Base-by-base conservation (phyloP, 192 early-diverging fungal genomes). In the Backusella tarrabulga region DNA sequence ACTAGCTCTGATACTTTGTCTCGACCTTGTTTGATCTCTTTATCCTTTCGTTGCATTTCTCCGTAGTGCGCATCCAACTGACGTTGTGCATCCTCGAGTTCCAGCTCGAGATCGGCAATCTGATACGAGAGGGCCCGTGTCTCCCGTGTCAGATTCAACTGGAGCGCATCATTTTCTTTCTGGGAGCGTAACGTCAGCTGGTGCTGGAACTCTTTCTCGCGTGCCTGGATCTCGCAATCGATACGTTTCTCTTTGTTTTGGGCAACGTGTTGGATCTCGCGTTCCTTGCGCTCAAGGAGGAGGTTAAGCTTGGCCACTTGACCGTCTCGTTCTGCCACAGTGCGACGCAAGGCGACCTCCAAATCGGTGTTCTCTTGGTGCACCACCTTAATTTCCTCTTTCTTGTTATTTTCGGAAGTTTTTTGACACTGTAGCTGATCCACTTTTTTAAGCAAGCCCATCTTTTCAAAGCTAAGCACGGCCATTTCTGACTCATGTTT, bases 281-380 rank as follows among this genome's bases (percentile, higher is more conserved):
- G 23, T 26, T 63, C 23, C 12, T 63, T 63, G 9, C 26, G 21
- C 7, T 29, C 56, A 11, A 75, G 21, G 1, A 38, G 23, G 4
- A 44, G n/a, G n/a, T 50, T 23, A 1, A 68, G 21, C 26, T 75
- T 68, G 14, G 66, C 23, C 8, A 75, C 0, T 68, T 75, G 63
- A 32, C 40, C 60, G 46, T 75, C 74, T 9, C 74, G 36, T 19
- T 75, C 74, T 23, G 74, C 66, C 12, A 75, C 29, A 1, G 66
- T 42, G 50, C 60, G 21, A 44, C 36, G 23, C 1, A 75, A 42
- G 1, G 60, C 66, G 23, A 32, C 34, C 36, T 75, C 74, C 19
- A 68, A 38, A 32, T 34, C 66, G 1, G 63, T 63, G 17, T 34
- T 56, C 5, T 41, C 23, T 46, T 46, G 70, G 17, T 71, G 36